phyloP scores from a whole-genome alignment of 495 filamentous ascomycete genomes.

The Aspergillus incahuasiensis region DNA sequence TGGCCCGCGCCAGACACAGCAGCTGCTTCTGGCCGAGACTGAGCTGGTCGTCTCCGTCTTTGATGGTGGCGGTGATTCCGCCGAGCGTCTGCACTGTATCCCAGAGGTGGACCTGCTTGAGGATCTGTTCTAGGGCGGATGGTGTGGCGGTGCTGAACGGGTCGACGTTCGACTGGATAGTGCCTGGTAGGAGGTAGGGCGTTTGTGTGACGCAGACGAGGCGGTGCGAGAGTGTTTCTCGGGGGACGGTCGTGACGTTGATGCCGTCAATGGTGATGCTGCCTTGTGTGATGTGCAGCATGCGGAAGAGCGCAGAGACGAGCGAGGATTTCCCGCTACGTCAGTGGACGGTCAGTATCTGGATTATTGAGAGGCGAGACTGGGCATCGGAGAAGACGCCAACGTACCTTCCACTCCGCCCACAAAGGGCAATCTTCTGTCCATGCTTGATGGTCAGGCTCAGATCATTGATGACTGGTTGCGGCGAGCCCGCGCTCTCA shows the following conservation, averaged over 20 bases:
- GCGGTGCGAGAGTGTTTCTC: conserved; percentile 25
- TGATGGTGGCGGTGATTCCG: conserved; percentile 36
- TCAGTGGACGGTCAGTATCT: too few species aligned
- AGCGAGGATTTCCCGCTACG: conserved; percentile 40
- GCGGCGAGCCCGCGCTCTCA: conserved; percentile 21
- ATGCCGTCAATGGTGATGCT: conserved; percentile 37
- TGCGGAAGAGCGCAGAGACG: conserved; percentile 37
- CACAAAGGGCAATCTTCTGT: conserved; percentile 54
- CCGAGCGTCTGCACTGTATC: conserved; percentile 31
- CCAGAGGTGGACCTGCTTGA: conserved; percentile 39
- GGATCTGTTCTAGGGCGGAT: conserved; percentile 29
- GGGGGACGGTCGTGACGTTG: conserved; percentile 32
- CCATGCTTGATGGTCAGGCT: conserved; percentile 48
- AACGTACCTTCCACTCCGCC: conserved; percentile 40
- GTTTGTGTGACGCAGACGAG: conserved; percentile 48
- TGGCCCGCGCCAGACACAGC: conserved; percentile 9
- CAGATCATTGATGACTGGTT: conserved; percentile 36
- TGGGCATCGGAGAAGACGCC: too few species aligned
- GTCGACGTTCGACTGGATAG: conserved; percentile 45
- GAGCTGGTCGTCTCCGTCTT: conserved; percentile 18
- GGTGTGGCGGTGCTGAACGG: conserved; percentile 24
- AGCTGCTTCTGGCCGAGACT: conserved; percentile 11
- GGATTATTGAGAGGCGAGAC: too few species aligned
- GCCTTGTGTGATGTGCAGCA: conserved; percentile 34
- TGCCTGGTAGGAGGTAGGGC: conserved; percentile 47